Evolutionary conservation across 164 flowering plant genomes (phyloP).

Genomic region (Umbilicus rupestris): DNA sequence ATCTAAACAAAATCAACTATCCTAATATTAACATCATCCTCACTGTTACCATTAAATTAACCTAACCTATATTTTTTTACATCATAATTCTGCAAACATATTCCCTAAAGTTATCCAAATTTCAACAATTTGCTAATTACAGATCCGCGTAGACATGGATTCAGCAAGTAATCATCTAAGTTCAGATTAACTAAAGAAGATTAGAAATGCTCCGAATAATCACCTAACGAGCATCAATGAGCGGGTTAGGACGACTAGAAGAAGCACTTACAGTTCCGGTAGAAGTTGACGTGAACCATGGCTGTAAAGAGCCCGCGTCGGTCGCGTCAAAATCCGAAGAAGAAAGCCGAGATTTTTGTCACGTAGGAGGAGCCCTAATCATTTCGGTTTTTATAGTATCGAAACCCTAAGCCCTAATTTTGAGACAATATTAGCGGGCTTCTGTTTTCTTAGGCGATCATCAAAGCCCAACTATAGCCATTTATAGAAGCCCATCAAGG

Average conservation of each 20-base stretch:
- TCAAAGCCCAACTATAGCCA: too few species aligned
- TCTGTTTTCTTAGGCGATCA: too few species aligned
- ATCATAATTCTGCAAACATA: too few species aligned
- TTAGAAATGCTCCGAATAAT: not conserved
- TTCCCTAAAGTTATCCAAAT: too few species aligned
- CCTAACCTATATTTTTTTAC: not conserved
- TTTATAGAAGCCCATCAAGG: too few species aligned
- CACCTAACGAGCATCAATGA: not conserved
- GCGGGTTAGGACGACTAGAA: not conserved
- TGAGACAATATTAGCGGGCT: too few species aligned
- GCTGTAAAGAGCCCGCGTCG: not conserved
- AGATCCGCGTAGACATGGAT: too few species aligned
- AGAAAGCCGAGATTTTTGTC: not conserved
- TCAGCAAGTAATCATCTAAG: too few species aligned
- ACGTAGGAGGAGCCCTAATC: too few species aligned
- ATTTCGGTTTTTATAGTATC: too few species aligned
- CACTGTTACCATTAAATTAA: not conserved
- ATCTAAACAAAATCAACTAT: constrained; percentile 19
- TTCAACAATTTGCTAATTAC: too few species aligned
- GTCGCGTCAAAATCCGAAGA: not conserved
- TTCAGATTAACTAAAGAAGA: not conserved
- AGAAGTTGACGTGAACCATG: constrained; percentile 50
- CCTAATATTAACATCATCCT: not conserved
- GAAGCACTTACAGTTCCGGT: constrained; percentile 37
- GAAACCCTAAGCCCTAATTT: too few species aligned